A percentile compares a stretch with the other conserved stretches of the same genome.
Evolutionary conservation across 257 asterid genomes (phyloP).

Genomic region (Gentiana straminea): DNA sequence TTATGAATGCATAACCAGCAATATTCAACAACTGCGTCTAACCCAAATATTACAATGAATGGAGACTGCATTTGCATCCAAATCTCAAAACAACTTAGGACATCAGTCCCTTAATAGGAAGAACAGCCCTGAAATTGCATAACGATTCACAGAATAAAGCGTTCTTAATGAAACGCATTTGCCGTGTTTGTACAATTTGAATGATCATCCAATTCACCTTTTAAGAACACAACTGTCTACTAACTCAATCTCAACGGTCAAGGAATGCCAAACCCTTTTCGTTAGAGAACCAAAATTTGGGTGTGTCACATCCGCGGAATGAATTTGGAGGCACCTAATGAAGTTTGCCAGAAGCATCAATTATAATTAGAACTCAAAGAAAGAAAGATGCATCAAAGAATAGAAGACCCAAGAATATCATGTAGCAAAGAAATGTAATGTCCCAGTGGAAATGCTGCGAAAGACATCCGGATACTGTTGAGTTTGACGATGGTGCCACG

Average conservation of each 20-base stretch:
- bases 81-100: not conserved
- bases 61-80: too few species aligned
- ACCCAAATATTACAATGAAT: too few species aligned
- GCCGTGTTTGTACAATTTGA: slow-evolving; percentile 33
- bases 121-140: slow-evolving; percentile 10
- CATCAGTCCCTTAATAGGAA: slow-evolving; percentile 1
- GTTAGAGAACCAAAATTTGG: slow-evolving; percentile 46
- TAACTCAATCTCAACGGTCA: slow-evolving; percentile 14
- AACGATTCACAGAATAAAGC: slow-evolving; percentile 22
- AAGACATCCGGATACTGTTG: slow-evolving; percentile 42
- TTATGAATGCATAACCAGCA: too few species aligned
- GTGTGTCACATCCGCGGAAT: slow-evolving; percentile 10
- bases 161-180: slow-evolving; percentile 11
- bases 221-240: slow-evolving; percentile 4
- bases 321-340: slow-evolving; percentile 6
- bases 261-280: slow-evolving; percentile 26
- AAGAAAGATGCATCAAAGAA: slow-evolving; percentile 31
- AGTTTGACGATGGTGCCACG: slow-evolving; percentile 58
- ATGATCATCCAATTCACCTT: slow-evolving; percentile 15
- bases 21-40: too few species aligned
- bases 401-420: slow-evolving; percentile 17
- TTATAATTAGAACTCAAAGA: slow-evolving; percentile 4
- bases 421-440: slow-evolving; percentile 11
- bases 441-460: slow-evolving; percentile 20
- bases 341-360: slow-evolving; percentile 9